Evolutionary conservation across 1,284 basidiomycete genomes (phyloP).

Genomic region (Apiotrichum akiyoshidainum): DNA sequence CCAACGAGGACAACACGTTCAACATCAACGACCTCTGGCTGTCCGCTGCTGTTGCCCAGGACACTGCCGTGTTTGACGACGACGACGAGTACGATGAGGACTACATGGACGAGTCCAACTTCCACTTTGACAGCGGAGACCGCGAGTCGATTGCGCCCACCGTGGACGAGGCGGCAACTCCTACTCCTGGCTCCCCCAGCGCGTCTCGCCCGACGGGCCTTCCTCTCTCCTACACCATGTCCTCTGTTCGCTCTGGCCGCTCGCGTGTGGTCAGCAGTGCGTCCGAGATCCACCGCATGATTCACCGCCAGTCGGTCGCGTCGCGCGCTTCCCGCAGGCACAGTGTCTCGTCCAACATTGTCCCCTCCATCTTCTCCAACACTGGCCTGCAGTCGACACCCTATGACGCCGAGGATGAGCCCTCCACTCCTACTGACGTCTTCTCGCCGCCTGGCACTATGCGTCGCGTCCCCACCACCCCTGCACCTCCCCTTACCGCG

Average conservation of each 20-base stretch:
- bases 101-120: conserved; percentile 20
- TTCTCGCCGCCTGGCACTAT: conserved; percentile 33
- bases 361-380: conserved; percentile 50
- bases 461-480: conserved; percentile 15
- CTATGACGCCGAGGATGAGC: not conserved
- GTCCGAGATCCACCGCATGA: conserved; percentile 9
- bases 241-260: conserved; percentile 11
- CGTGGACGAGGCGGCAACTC: conserved; percentile 2
- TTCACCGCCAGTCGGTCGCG: conserved; percentile 27
- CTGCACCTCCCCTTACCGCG: conserved; percentile 28
- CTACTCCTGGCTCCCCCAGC: conserved; percentile 8
- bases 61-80: conserved; percentile 51
- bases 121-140: conserved; percentile 15
- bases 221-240: conserved; percentile 2
- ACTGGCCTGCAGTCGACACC: conserved; percentile 42
- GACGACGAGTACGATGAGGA: conserved; percentile 42
- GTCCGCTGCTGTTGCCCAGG: conserved; percentile 51
- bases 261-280: conserved; percentile 8
- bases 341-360: conserved; percentile 41
- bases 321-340: conserved; percentile 40
- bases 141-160: conserved; percentile 23
- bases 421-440: conserved; percentile 22
- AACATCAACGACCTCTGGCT: conserved; percentile 53
- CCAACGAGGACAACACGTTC: conserved; percentile 52
- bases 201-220: conserved; percentile 18